Evolutionary conservation across 2,329 filamentous ascomycete genomes (phyloP), one percentile per base, ranked within the genome.

Genomic region (Colletotrichum sp.): DNA sequence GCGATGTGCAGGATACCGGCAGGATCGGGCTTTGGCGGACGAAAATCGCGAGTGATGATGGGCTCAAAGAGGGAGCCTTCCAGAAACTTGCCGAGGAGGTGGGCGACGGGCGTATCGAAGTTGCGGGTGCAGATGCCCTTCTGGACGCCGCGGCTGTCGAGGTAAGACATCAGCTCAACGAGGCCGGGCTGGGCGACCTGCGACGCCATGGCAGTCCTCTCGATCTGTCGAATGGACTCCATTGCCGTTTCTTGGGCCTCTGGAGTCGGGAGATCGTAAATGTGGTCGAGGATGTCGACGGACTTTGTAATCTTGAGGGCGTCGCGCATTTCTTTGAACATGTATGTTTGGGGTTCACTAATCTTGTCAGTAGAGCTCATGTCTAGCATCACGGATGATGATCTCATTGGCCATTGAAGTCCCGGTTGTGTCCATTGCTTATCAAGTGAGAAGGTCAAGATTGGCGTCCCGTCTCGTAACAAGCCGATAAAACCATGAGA

Each of bases 111-210:
- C 9, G 90, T 86, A 78, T 96, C 94, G 80, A 98, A 98, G 86
- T 99, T 98, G 80, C 97, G 90, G 4, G 97, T 98, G 85, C 96
- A 98, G 76, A 98, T 95, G 18, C 91, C 96, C 83, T 97, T 97
- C 77, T 87, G 91, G 36, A 98, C 82, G 8, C 84, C 83, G 33
- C 89, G 88, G 8, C 84, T 80, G 79, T 97, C 92, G 21, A 98
- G 91, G 82, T 97, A 98, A 70, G 90, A 85, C 94, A 98, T 98
- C 66, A 99, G 88, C 33, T 88, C 83, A 2, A 88, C 84, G 5
- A 98, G 90, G 2, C 96, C 96, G 0, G 94, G 92, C 82, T 98
- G 96, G 4, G 96, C 93, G 38, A 91, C 87, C 83, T 98, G 97
- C 13, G 89, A 84, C 36, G 86, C 83, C 96, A 98, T 98, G 75